Percentiles rank a stretch among this genome's conserved stretches.
Evolutionary conservation across 2,329 filamentous ascomycete genomes (phyloP).

Genomic region (Fusarium piperis): DNA sequence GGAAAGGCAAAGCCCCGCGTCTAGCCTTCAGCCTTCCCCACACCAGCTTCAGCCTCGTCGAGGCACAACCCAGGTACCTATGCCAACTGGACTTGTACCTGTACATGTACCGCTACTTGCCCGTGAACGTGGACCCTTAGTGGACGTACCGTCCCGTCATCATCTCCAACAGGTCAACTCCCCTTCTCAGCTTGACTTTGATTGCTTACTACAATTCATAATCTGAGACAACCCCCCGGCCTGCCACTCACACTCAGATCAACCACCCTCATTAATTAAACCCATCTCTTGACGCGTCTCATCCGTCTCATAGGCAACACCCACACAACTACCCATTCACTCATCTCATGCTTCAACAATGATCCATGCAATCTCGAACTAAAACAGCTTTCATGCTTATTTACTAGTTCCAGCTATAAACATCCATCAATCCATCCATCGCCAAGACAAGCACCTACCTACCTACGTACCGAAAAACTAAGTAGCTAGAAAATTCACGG

Average conservation of each 20-base stretch:
- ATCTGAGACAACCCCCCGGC: conserved; percentile 3
- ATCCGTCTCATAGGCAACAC: conserved; percentile 1
- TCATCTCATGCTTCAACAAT: background rate
- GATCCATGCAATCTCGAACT: background rate
- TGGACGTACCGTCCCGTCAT: background rate
- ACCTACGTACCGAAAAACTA: conserved; percentile 5
- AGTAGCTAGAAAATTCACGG: conserved; percentile 26
- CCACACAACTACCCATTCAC: background rate
- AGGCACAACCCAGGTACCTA: background rate
- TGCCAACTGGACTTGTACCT: conserved; percentile 7
- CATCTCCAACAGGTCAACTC: background rate
- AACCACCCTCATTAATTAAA: background rate
- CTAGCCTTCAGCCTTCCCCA: conserved; percentile 11
- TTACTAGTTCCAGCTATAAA: conserved; percentile 38
- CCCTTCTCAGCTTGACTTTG: background rate
- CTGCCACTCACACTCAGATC: conserved; percentile 11
- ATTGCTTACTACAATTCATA: background rate
- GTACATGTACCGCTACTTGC: conserved; percentile 17
- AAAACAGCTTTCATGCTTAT: conserved; percentile 33
- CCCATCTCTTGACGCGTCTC: background rate
- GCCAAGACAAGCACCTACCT: conserved; percentile 25
- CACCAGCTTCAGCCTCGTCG: conserved; percentile 16
- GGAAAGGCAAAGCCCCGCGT: background rate
- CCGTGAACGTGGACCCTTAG: background rate
- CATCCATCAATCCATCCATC: conserved; percentile 4